Base-by-base conservation (phyloP, 768 basidiomycete species). In the Cystobasidium ongulense region DNA sequence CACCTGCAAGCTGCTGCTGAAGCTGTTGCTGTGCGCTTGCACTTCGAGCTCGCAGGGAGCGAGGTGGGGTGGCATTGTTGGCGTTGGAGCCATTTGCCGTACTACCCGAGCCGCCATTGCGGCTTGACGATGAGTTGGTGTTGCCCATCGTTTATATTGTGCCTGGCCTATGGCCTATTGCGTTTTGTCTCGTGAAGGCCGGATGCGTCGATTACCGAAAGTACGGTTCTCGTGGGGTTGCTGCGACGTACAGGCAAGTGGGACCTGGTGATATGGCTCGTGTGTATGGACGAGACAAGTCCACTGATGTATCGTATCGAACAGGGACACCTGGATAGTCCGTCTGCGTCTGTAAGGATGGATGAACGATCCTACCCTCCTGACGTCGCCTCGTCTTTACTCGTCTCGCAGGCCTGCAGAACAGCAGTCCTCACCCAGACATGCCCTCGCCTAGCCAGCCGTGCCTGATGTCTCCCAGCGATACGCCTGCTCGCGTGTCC, bases 91-190 rank as follows among this genome's bases (percentile, higher is more conserved):
- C 63, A 39, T 64, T 46, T 13, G 63, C 33, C n/a, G 43, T 25
- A 39, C 38, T 61, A 18, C 31, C 27, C 15, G 31, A 33, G 8
- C 59, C 59, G n/a, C 59, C 25, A 39, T 27, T 46, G 17, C 38
- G 36, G 63, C 36, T 64, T 4, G 66, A 53, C 39, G 66, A 53
- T 27, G 66, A 68, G 17, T 35, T 29, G 7, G 66, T 46, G 17
- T 53, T 53, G 66, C 66, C 63, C 63, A 64, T 64, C 10, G 38
- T 59, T 59, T n/a, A n/a, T n/a, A 21, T 21, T 50, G 46, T n/a
- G 15, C 46, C 46, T 50, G 4, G 46, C 8, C n/a, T 50, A 21
- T 50, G 4, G 4, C 46, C 46, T 50, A 8, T 7, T 17, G 18
- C 5, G 4, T 7, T 50, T 50, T n/a, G 46, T 21, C n/a, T 11